Evolutionary conservation across 176 grass and related monocot species (phyloP).

Genomic region (Carex pumila): DNA sequence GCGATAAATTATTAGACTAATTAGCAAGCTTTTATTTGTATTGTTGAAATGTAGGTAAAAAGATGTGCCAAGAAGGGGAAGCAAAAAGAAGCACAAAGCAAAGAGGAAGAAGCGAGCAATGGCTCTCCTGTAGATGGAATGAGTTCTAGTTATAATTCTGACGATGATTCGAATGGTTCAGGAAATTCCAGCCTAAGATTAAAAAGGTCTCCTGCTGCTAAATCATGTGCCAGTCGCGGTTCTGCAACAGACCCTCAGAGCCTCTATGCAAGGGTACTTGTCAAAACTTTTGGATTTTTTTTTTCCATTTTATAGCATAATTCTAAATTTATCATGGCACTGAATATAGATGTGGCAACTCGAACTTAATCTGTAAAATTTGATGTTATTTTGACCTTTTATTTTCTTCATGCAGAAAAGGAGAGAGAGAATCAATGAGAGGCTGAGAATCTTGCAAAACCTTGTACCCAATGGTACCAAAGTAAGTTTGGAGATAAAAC

Average conservation of each 20-base stretch:
- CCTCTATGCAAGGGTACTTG: slow-evolving; percentile 73
- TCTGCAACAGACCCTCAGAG: slow-evolving; percentile 63
- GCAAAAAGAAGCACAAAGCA: slow-evolving; percentile 23
- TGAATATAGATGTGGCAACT: not conserved
- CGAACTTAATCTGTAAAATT: not conserved
- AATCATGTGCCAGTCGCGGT: slow-evolving; percentile 30
- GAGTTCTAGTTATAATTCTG: slow-evolving; percentile 43
- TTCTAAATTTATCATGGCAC: not conserved
- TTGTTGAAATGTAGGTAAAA: slow-evolving; percentile 31
- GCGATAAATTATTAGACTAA: not conserved
- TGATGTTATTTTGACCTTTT: slow-evolving; percentile 18
- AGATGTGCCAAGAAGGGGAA: slow-evolving; percentile 30
- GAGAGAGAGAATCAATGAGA: slow-evolving; percentile 82
- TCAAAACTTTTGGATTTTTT: not conserved
- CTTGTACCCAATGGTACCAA: slow-evolving; percentile 87
- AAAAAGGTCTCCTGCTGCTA: slow-evolving; percentile 24
- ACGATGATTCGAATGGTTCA: slow-evolving; percentile 20
- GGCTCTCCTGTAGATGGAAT: slow-evolving; percentile 1
- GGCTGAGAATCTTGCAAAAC: slow-evolving; percentile 60
- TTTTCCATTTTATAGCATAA: not conserved
- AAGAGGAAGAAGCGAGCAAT: slow-evolving; percentile 22
- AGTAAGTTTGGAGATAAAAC: slow-evolving; percentile 38
- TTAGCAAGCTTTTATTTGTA: not conserved
- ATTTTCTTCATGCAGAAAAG: slow-evolving; percentile 52
- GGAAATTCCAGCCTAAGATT: slow-evolving; percentile 1